phyloP scores from a whole-genome alignment of 768 basidiomycete species.

The Russula griseocarnosa region DNA sequence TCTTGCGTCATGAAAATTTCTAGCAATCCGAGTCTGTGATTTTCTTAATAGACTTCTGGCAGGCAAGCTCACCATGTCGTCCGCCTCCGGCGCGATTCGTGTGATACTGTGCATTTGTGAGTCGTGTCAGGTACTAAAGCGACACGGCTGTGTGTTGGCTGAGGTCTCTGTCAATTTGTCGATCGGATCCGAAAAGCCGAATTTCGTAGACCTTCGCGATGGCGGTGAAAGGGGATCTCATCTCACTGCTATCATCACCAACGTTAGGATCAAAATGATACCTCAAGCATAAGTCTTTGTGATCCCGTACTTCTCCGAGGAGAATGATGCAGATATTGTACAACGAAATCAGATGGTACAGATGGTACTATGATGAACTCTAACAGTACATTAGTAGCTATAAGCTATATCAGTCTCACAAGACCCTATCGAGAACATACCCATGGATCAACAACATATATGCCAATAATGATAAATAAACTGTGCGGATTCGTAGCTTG shows the following conservation, averaged over 20 bases:
- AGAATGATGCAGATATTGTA: not conserved
- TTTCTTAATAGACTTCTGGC: not conserved
- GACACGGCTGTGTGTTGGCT: not conserved
- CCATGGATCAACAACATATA: not conserved
- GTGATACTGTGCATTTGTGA: no score
- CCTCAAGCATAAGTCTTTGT: no score
- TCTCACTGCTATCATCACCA: no score
- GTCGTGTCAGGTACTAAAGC: no score
- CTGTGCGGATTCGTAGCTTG: not conserved
- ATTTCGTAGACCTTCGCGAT: no score
- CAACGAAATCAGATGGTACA: not conserved
- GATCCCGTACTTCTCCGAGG: no score
- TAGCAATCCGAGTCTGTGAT: not conserved
- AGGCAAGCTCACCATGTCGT: not conserved
- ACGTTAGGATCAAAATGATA: no score
- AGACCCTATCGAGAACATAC: no score
- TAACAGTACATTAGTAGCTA: not conserved
- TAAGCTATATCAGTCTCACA: not conserved
- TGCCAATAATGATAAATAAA: conserved; percentile 9
- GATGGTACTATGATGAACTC: not conserved
- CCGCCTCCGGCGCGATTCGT: not conserved
- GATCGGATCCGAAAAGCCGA: not conserved
- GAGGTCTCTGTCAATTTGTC: no score
- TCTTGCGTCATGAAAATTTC: not conserved
- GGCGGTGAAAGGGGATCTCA: no score